Conservation (phyloP, 768 basidiomycete species). For the Psilocybe cubensis region DNA sequence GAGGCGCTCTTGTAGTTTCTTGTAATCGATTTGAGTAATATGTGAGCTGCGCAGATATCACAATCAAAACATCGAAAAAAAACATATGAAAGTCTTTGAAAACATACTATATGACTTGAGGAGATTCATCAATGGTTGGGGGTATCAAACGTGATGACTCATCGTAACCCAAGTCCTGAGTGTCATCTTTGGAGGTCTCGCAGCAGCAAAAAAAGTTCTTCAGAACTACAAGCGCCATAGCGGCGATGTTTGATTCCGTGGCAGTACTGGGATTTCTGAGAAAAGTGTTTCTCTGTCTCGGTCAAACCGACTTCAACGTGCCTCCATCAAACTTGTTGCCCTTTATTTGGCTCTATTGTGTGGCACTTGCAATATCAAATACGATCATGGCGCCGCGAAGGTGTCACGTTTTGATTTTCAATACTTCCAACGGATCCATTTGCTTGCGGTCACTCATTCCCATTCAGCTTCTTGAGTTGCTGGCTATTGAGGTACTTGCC, state of each 20-base stretch:
- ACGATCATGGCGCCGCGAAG: background rate
- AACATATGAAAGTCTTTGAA: conserved; percentile 14
- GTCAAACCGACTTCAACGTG: background rate
- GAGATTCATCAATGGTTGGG: conserved; percentile 26
- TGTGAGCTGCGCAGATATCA: conserved; percentile 20
- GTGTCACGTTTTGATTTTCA: background rate
- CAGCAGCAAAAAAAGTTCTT: conserved; percentile 31
- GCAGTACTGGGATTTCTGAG: background rate
- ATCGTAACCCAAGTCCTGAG: conserved; percentile 19
- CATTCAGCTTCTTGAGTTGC: background rate
- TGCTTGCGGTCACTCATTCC: background rate
- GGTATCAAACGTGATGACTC: conserved; percentile 38
- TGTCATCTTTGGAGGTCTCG: conserved; percentile 14
- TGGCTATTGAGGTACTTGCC: no score
- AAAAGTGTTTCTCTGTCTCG: background rate
- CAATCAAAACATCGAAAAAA: conserved; percentile 2
- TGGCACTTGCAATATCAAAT: background rate
- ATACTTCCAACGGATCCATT: background rate
- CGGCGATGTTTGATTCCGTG: background rate
- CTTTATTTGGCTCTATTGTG: background rate
- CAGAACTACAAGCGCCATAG: conserved; percentile 27
- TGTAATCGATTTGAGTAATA: conserved; percentile 45
- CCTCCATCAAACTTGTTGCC: background rate
- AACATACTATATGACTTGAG: conserved; percentile 29
- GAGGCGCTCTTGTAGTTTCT: conserved; percentile 55